Conservation (phyloP, 2,329 filamentous ascomycete genomes). For the Diaporthe sp. region DNA sequence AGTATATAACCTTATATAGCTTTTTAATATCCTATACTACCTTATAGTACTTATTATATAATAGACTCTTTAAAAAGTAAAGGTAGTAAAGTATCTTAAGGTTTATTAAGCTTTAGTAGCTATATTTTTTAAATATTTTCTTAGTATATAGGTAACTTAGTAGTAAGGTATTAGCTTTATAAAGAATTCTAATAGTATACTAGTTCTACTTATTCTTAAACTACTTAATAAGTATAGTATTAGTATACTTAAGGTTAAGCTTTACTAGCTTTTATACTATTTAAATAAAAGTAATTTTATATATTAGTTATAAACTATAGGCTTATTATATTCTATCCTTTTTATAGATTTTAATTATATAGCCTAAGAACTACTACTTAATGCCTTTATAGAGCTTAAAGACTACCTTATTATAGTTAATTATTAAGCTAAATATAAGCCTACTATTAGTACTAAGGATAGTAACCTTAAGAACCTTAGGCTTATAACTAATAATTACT, state of each 20-base stretch:
- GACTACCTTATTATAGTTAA: background rate
- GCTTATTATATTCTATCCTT: background rate
- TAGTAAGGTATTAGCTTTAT: background rate
- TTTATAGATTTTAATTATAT: background rate
- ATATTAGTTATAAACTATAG: background rate
- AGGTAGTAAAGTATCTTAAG: background rate
- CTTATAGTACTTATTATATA: background rate
- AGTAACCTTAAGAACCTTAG: background rate
- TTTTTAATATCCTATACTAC: background rate
- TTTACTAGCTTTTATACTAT: background rate
- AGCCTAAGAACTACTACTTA: background rate
- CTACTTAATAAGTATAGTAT: background rate
- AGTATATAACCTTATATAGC: background rate
- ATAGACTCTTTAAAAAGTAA: background rate
- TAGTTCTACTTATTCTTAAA: background rate
- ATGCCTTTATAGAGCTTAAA: background rate
- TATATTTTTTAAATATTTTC: background rate
- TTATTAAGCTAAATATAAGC: background rate
- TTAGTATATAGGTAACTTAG: background rate
- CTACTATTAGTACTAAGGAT: background rate
- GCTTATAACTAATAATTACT: background rate
- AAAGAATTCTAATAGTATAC: background rate
- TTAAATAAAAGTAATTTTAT: background rate
- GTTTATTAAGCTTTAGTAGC: background rate
- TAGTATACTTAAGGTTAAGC: background rate